Percentiles rank a stretch among this genome's conserved stretches.
Evolutionary conservation across 2,329 filamentous ascomycete genomes (phyloP).

Genomic region (Fusarium sororula): DNA sequence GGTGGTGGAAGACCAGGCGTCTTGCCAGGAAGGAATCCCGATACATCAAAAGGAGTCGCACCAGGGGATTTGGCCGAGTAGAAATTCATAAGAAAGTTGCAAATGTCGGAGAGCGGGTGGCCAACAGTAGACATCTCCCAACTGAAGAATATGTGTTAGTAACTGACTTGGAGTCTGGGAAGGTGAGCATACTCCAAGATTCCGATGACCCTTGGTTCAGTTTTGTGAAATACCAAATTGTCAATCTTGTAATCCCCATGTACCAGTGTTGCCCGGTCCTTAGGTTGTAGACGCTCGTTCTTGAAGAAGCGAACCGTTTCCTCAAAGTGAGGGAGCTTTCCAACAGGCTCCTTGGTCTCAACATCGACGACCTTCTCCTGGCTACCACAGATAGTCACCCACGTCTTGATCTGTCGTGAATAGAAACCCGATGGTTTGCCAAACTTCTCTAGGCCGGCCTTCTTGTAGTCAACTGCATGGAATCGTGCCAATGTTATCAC

Average conservation of each 20-base stretch:
- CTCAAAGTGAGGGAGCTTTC: slow-evolving; percentile 83
- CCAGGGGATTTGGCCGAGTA: slow-evolving; percentile 46
- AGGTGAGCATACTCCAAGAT: slow-evolving; percentile 76
- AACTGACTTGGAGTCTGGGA: not conserved
- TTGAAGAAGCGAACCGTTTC: slow-evolving; percentile 83
- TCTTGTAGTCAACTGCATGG: slow-evolving; percentile 75
- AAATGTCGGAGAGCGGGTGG: slow-evolving; percentile 91
- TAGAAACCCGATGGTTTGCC: slow-evolving; percentile 84
- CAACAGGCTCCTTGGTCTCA: slow-evolving; percentile 80
- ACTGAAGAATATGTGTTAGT: slow-evolving; percentile 48
- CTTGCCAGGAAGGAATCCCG: slow-evolving; percentile 67
- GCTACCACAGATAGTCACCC: slow-evolving; percentile 77
- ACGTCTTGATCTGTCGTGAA: slow-evolving; percentile 84
- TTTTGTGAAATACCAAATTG: slow-evolving; percentile 89
- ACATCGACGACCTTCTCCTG: slow-evolving; percentile 81
- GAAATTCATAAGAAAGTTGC: slow-evolving; percentile 71
- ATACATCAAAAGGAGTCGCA: slow-evolving; percentile 43
- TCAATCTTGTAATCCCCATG: slow-evolving; percentile 98
- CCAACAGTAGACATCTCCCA: slow-evolving; percentile 99
- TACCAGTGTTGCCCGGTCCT: slow-evolving; percentile 80
- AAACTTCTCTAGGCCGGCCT: slow-evolving; percentile 75
- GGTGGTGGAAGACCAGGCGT: slow-evolving; percentile 69
- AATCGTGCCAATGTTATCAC: slow-evolving; percentile 85
- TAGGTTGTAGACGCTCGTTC: slow-evolving; percentile 74
- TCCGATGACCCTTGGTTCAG: slow-evolving; percentile 86